Evolutionary conservation across 257 asterid genomes (phyloP).

Genomic region (Capsicum chinense): DNA sequence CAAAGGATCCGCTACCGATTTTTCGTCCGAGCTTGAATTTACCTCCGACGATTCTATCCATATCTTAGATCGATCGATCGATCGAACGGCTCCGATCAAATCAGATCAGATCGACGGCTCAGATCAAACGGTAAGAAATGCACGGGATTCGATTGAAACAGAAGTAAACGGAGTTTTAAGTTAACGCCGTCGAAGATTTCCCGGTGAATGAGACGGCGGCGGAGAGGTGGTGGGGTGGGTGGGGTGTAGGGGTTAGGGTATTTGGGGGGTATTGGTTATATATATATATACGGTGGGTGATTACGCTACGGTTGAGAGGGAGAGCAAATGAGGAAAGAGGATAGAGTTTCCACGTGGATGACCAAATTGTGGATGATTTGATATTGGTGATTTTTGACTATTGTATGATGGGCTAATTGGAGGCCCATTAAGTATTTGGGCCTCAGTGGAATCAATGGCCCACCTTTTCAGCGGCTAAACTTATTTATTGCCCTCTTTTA

Average conservation of each 20-base stretch:
- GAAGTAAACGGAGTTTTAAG: neutral
- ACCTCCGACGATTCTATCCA: constrained; percentile 90
- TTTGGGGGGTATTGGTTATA: no score
- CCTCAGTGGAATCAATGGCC: no score
- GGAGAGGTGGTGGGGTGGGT: neutral
- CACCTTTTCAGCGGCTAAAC: no score
- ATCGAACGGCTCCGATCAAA: constrained; percentile 34
- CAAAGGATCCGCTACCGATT: constrained; percentile 98
- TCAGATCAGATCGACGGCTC: constrained; percentile 37
- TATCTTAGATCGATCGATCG: constrained; percentile 32
- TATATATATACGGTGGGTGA: neutral
- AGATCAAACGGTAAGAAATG: neutral
- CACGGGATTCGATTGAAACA: neutral
- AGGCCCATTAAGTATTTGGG: no score
- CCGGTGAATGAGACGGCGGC: constrained; percentile 19
- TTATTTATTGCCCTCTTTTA: no score
- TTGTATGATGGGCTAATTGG: no score
- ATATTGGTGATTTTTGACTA: neutral
- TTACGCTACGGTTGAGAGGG: constrained; percentile 32
- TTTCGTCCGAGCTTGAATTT: constrained; percentile 95
- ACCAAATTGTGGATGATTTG: constrained; percentile 15
- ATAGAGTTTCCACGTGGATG: constrained; percentile 44
- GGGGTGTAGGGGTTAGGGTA: neutral
- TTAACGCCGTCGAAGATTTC: neutral
- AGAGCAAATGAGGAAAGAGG: constrained; percentile 42